phyloP scores from a whole-genome alignment of 345 rosid genomes.

The Pelargonium nanum region DNA sequence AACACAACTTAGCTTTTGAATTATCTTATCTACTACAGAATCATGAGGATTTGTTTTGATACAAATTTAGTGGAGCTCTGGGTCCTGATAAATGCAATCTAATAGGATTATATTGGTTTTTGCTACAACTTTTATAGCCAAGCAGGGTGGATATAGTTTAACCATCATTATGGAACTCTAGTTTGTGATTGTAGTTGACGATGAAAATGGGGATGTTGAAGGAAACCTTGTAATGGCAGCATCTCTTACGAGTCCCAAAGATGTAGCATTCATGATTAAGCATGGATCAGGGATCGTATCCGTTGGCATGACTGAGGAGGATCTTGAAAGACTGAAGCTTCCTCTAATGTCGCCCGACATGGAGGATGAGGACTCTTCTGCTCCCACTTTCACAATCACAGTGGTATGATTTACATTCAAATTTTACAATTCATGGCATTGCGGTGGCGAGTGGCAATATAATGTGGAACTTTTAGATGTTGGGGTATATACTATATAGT shows the following conservation, averaged over 20 bases:
- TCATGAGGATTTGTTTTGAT: no score
- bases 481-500: not conserved
- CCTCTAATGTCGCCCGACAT: conserved; percentile 72
- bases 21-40: not conserved
- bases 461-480: not conserved
- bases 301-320: conserved; percentile 68
- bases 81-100: no score
- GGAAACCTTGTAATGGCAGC: conserved; percentile 82
- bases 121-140: no score
- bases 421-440: not conserved
- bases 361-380: conserved; percentile 67
- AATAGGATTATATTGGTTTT: no score
- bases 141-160: conserved; percentile 7
- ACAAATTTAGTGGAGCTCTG: not conserved
- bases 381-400: conserved; percentile 77
- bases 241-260: conserved; percentile 34
- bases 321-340: conserved; percentile 66
- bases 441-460: not conserved
- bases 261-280: conserved; percentile 54
- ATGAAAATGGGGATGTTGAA: conserved; percentile 64
- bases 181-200: conserved; percentile 88
- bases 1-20: not conserved
- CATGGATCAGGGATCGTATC: conserved; percentile 80
- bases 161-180: conserved; percentile 23
- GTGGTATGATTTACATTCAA: conserved; percentile 28